These are phyloP conservation scores for Ilyonectria sp. DNA, from an alignment of 2,329 filamentous ascomycete genomes.

Conservation along the genomic window DNA sequence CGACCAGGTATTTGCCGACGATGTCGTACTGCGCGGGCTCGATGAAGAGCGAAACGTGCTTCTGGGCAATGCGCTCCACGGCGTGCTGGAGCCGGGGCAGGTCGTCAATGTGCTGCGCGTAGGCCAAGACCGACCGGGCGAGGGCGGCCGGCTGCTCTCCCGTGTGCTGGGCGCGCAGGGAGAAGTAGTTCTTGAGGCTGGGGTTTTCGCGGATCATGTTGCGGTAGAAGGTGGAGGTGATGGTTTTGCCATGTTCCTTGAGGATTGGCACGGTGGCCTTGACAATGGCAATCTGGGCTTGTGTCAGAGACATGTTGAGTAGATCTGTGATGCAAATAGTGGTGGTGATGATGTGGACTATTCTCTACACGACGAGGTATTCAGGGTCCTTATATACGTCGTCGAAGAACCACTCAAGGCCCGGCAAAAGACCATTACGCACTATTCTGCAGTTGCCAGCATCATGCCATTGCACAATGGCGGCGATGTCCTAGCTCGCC, in stretches of 20 bases:
- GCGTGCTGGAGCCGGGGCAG: conserved; percentile 70
- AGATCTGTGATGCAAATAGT: conserved; percentile 17
- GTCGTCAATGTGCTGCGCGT: conserved; percentile 81
- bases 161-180: conserved; percentile 76
- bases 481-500: conserved; percentile 20
- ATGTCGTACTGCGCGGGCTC: conserved; percentile 78
- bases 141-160: conserved; percentile 80
- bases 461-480: conserved; percentile 30
- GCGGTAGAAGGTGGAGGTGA: conserved; percentile 81
- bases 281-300: conserved; percentile 78
- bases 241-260: conserved; percentile 75
- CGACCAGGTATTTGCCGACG: conserved; percentile 78
- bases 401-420: conserved; percentile 38
- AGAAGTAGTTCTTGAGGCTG: conserved; percentile 79
- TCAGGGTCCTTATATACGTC: conserved; percentile 37
- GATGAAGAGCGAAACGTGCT: conserved; percentile 81
- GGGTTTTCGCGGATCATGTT: conserved; percentile 77
- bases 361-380: conserved; percentile 20
- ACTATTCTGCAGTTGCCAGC: conserved; percentile 8
- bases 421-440: conserved; percentile 43
- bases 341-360: conserved; percentile 21
- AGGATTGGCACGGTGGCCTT: conserved; percentile 84
- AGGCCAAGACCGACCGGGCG: conserved; percentile 78
- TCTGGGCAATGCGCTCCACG: conserved; percentile 81
- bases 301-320: conserved; percentile 67